These are phyloP conservation scores for Castanea sativa DNA, from an alignment of 306 rosid species.

Conservation along the genomic window DNA sequence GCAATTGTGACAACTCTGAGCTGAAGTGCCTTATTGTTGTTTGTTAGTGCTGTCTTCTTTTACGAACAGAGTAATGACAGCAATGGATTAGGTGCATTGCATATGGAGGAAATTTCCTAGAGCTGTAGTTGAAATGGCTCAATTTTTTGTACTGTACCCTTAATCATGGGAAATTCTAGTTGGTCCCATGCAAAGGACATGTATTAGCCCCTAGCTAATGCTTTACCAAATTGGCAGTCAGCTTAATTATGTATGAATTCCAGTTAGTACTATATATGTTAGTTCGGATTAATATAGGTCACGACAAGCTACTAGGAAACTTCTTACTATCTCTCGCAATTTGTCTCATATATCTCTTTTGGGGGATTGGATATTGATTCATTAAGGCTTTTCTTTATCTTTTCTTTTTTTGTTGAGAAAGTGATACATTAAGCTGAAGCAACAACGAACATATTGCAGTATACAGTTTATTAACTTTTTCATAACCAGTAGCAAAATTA, in stretches of 20 bases:
- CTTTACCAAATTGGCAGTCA: neutral
- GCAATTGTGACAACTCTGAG: too few species aligned
- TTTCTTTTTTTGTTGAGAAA: too few species aligned
- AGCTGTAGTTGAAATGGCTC: neutral
- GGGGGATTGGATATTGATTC: neutral
- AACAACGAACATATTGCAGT: neutral
- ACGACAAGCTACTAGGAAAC: neutral
- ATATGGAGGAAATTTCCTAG: slow-evolving; percentile 1
- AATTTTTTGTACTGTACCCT: neutral
- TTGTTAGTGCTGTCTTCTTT: too few species aligned
- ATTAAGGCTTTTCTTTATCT: too few species aligned
- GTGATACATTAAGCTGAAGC: neutral
- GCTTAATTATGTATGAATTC: neutral
- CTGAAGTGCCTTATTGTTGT: too few species aligned
- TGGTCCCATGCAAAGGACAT: neutral
- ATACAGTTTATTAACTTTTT: slow-evolving; percentile 18
- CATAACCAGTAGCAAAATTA: slow-evolving; percentile 25
- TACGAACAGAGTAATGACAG: too few species aligned
- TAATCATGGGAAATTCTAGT: neutral
- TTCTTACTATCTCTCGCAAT: neutral
- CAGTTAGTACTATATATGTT: neutral
- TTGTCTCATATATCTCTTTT: neutral
- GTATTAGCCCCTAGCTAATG: neutral
- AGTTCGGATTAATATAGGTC: neutral
- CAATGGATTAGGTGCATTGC: too few species aligned